phyloP scores from a whole-genome alignment of 192 early-diverging fungal genomes.

The Spizellomyces sp. region DNA sequence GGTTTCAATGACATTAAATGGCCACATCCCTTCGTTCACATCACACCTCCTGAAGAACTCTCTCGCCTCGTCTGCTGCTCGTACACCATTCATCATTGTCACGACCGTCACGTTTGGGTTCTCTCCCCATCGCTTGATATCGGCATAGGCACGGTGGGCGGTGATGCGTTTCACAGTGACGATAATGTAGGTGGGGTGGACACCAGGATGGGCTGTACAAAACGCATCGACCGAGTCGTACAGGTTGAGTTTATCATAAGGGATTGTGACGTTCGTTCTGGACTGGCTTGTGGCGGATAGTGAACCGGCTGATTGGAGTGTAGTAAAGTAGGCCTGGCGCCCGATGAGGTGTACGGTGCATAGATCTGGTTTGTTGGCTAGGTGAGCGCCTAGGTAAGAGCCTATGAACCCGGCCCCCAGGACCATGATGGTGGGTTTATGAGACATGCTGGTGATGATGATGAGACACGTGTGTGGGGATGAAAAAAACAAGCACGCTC shows the following conservation, averaged over 20 bases:
- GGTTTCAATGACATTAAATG: constrained; percentile 41
- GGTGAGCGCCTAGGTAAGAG: constrained; percentile 37
- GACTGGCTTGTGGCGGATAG: constrained; percentile 11
- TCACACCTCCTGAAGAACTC: neutral
- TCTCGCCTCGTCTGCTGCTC: constrained; percentile 11
- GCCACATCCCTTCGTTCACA: constrained; percentile 42
- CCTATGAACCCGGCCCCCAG: constrained; percentile 47
- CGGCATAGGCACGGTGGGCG: constrained; percentile 11
- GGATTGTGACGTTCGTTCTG: neutral
- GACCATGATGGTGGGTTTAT: constrained; percentile 26
- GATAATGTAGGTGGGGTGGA: constrained; percentile 17
- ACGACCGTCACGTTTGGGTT: constrained; percentile 3
- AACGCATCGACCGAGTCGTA: constrained; percentile 1
- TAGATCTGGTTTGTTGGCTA: constrained; percentile 24
- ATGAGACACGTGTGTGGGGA: no score
- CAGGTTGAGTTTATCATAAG: constrained; percentile 8
- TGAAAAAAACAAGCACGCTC: no score
- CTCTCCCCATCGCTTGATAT: constrained; percentile 10
- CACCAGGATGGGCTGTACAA: neutral
- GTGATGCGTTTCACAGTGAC: constrained; percentile 34
- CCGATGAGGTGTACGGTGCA: constrained; percentile 25
- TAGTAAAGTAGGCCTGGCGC: constrained; percentile 6
- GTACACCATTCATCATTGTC: constrained; percentile 19
- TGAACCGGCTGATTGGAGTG: neutral
- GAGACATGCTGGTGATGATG: neutral